phyloP scores from a whole-genome alignment of 192 early-diverging fungal species.

The Entrophospora sp. region DNA sequence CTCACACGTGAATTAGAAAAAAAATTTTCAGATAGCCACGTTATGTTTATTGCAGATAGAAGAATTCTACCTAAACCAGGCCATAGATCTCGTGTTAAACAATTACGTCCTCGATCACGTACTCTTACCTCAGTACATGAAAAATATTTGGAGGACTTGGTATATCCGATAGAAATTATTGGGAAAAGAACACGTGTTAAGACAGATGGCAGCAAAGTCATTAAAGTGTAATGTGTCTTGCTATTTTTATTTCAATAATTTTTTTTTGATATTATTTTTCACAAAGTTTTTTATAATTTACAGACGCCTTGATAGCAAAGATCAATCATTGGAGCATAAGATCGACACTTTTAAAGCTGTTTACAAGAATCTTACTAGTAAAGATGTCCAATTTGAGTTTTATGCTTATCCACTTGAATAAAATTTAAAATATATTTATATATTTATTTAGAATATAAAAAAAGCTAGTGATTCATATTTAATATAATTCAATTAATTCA shows the following conservation, averaged over 20 bases:
- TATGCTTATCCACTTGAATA: slow-evolving; percentile 45
- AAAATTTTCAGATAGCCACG: slow-evolving; percentile 99
- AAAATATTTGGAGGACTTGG: slow-evolving; percentile 93
- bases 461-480: no score
- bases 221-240: slow-evolving; percentile 68
- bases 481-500: no score
- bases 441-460: background rate
- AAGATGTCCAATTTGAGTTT: slow-evolving; percentile 99
- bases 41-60: slow-evolving; percentile 87
- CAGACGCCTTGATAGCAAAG: slow-evolving; percentile 94
- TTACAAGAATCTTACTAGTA: slow-evolving; percentile 93
- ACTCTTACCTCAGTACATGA: slow-evolving; percentile 96
- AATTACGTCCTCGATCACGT: slow-evolving; percentile 91
- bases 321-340: slow-evolving; percentile 96
- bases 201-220: slow-evolving; percentile 86
- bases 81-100: slow-evolving; percentile 81
- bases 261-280: background rate
- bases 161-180: slow-evolving; percentile 98
- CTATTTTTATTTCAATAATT: background rate
- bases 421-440: slow-evolving; percentile 24
- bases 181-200: slow-evolving; percentile 97
- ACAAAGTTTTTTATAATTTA: background rate
- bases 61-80: slow-evolving; percentile 92
- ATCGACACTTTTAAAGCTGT: slow-evolving; percentile 94
- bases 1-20: slow-evolving; percentile 99